A percentile compares a stretch with the other conserved stretches of the same genome.
Conservation (phyloP, 768 basidiomycete species). For the Punctularia strigosozonata region DNA sequence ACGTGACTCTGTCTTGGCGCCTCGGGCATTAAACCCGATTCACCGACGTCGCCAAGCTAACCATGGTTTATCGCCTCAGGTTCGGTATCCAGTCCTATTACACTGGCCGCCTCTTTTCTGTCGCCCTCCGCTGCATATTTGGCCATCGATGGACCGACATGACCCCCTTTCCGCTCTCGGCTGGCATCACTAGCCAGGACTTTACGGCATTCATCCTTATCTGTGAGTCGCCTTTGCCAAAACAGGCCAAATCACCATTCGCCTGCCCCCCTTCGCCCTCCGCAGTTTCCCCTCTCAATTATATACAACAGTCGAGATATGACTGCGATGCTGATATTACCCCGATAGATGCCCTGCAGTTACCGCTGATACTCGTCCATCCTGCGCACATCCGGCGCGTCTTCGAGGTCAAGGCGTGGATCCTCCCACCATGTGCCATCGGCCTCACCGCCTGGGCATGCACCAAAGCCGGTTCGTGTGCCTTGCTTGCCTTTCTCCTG, state of each 20-base stretch:
- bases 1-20: background rate
- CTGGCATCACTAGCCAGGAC: constrained; percentile 10
- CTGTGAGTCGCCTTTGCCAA: constrained; percentile 5
- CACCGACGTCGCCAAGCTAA: background rate
- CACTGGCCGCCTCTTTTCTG: constrained; percentile 10
- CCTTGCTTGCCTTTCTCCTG: no score
- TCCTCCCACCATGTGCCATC: constrained; percentile 2
- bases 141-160: constrained; percentile 14
- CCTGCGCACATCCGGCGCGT: background rate
- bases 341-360: no score
- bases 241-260: no score
- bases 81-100: constrained; percentile 13
- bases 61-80: background rate
- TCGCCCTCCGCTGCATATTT: constrained; percentile 12
- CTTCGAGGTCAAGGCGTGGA: background rate
- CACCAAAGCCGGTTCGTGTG: background rate
- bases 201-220: constrained; percentile 12
- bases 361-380: background rate
- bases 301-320: no score
- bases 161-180: constrained; percentile 10
- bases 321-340: no score
- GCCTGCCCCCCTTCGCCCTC: no score
- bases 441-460: constrained; percentile 1
- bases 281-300: no score
- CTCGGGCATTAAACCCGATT: no score